Evolutionary conservation across 495 filamentous ascomycete species (phyloP).

Genomic region (Elaphomyces granulatus): DNA sequence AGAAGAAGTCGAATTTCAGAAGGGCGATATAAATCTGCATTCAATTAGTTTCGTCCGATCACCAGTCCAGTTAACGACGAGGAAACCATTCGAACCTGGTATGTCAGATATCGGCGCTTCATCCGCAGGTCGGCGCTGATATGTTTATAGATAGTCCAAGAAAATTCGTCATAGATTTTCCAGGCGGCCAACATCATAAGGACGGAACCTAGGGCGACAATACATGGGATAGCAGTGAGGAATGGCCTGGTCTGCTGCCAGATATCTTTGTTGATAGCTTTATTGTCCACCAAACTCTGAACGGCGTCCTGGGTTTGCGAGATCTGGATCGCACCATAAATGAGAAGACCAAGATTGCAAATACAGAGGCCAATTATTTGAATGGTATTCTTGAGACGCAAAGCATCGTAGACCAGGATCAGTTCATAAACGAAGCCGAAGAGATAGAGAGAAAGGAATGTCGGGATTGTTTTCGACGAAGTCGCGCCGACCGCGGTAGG

Average conservation of each 20-base stretch:
- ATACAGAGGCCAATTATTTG: conserved; percentile 91
- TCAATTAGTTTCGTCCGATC: neutral
- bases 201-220: conserved; percentile 63
- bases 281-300: conserved; percentile 20
- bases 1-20: conserved; percentile 99
- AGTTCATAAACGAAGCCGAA: conserved; percentile 92
- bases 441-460: conserved; percentile 90
- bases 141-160: conserved; percentile 98
- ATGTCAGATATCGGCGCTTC: conserved; percentile 91
- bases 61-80: neutral
- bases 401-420: conserved; percentile 77
- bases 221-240: conserved; percentile 69
- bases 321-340: conserved; percentile 87
- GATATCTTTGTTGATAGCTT: conserved; percentile 31
- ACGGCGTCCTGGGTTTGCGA: conserved; percentile 72
- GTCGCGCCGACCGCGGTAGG: conserved; percentile 21
- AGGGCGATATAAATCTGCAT: conserved; percentile 88
- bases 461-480: conserved; percentile 55
- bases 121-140: conserved; percentile 94
- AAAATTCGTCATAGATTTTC: conserved; percentile 96
- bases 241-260: conserved; percentile 59
- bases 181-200: conserved; percentile 65
- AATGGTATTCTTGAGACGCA: conserved; percentile 94
- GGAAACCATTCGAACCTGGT: conserved; percentile 52
- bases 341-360: conserved; percentile 76